These are phyloP conservation scores for Cenchrus purpureus DNA, from an alignment of 176 grass and related monocot species.

Conservation along the genomic window DNA sequence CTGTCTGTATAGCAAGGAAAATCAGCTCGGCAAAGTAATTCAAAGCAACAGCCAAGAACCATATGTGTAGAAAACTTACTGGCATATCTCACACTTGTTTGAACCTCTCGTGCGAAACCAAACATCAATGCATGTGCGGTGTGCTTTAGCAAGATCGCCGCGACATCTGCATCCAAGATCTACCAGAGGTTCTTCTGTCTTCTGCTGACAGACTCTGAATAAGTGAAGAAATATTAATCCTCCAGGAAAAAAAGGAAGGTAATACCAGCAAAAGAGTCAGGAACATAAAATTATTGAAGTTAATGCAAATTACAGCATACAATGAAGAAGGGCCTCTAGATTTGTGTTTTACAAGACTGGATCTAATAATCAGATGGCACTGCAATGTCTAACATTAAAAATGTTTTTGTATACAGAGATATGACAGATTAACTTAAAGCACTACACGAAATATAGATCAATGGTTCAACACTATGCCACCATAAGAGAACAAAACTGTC, in stretches of 20 bases:
- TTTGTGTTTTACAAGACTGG: slow-evolving; percentile 6
- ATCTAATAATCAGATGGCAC: slow-evolving; percentile 3
- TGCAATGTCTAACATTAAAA: neutral
- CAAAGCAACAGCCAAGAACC: slow-evolving; percentile 12
- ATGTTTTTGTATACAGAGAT: neutral
- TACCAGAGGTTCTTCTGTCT: slow-evolving; percentile 89
- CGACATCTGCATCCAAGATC: slow-evolving; percentile 94
- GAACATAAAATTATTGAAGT: neutral
- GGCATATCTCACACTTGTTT: slow-evolving; percentile 99
- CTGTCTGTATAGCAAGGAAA: slow-evolving; percentile 62
- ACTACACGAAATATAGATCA: neutral
- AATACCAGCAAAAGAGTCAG: neutral
- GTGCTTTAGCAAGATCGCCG: slow-evolving; percentile 92
- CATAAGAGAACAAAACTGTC: slow-evolving; percentile 8
- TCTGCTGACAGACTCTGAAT: slow-evolving; percentile 90
- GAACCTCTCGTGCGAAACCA: slow-evolving; percentile 97
- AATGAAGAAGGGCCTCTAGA: neutral
- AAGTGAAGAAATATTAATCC: slow-evolving; percentile 20
- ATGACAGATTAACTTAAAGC: neutral
- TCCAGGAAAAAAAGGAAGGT: neutral
- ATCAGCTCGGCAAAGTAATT: slow-evolving; percentile 34
- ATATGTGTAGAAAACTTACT: slow-evolving; percentile 66
- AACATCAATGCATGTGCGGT: slow-evolving; percentile 85
- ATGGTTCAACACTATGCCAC: neutral
- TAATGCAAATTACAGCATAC: neutral